These are phyloP conservation scores for Polyporus tsugae DNA, from an alignment of 1,284 basidiomycete species.

Conservation along the genomic window DNA sequence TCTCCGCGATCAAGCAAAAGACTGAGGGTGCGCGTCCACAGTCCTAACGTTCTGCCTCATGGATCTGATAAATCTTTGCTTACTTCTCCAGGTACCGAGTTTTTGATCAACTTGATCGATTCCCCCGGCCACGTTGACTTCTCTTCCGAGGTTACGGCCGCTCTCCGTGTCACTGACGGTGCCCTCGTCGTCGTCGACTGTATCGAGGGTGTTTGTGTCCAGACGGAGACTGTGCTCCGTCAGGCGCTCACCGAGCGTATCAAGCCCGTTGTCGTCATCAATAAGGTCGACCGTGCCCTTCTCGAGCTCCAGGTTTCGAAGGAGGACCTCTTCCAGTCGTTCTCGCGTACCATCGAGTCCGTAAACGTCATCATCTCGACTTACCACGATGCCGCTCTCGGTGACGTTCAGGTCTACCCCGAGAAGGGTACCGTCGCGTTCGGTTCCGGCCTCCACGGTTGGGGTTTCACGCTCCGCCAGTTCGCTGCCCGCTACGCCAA, in stretches of 20 bases:
- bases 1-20: conserved; percentile 90
- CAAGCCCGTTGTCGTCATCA: conserved; percentile 99
- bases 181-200: conserved; percentile 99
- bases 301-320: conserved; percentile 98
- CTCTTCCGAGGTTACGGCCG: conserved; percentile 99
- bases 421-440: conserved; percentile 99
- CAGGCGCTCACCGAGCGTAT: conserved; percentile 98
- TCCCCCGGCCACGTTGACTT: conserved; percentile 99
- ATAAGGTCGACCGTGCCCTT: conserved; percentile 99
- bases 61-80: conserved; percentile 35
- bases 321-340: conserved; percentile 98
- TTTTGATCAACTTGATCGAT: conserved; percentile 99
- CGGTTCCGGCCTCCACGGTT: conserved; percentile 99
- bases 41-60: conserved; percentile 26
- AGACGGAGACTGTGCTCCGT: conserved; percentile 99
- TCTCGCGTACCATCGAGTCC: conserved; percentile 97
- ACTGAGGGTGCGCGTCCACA: conserved; percentile 72
- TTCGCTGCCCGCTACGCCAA: conserved; percentile 96
- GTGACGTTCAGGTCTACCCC: conserved; percentile 99
- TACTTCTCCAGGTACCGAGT: conserved; percentile 79
- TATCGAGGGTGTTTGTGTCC: conserved; percentile 99
- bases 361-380: conserved; percentile 99
- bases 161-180: conserved; percentile 99
- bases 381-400: conserved; percentile 94
- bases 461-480: conserved; percentile 99